Evolutionary conservation across 2,329 filamentous ascomycete species (phyloP).

Genomic region (Blastomyces gilchristii): DNA sequence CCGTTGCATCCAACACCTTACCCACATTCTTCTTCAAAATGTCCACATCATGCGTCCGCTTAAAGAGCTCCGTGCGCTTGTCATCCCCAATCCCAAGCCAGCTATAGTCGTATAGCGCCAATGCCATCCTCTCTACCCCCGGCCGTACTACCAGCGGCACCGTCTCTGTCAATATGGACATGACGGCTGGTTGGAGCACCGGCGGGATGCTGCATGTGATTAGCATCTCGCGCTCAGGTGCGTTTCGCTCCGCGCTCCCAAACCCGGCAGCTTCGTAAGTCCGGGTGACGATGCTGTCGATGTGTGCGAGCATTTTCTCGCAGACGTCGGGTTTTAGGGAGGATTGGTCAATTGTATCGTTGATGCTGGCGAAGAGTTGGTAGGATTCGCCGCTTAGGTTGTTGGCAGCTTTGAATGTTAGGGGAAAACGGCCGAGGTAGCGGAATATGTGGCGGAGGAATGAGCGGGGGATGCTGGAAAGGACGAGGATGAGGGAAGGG

Average conservation of each 20-base stretch:
- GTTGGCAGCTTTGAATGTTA: constrained; percentile 32
- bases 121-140: constrained; percentile 52
- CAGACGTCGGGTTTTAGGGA: constrained; percentile 52
- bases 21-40: constrained; percentile 41
- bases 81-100: constrained; percentile 58
- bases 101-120: constrained; percentile 64
- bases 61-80: constrained; percentile 48
- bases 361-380: constrained; percentile 43
- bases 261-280: constrained; percentile 43
- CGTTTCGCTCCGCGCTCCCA: constrained; percentile 37
- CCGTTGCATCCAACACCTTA: constrained; percentile 6
- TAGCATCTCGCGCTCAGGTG: constrained; percentile 44
- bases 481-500: constrained; percentile 32
- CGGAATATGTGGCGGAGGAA: constrained; percentile 61
- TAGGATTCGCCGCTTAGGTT: constrained; percentile 30
- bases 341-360: constrained; percentile 41
- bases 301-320: constrained; percentile 53
- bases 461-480: constrained; percentile 48
- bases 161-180: constrained; percentile 39
- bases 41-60: constrained; percentile 49
- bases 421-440: constrained; percentile 48
- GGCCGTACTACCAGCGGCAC: constrained; percentile 49
- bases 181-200: constrained; percentile 40
- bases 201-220: constrained; percentile 44
- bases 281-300: constrained; percentile 55